phyloP scores from a whole-genome alignment of 78 protist species.

The Dictyostelium firmibasis region DNA sequence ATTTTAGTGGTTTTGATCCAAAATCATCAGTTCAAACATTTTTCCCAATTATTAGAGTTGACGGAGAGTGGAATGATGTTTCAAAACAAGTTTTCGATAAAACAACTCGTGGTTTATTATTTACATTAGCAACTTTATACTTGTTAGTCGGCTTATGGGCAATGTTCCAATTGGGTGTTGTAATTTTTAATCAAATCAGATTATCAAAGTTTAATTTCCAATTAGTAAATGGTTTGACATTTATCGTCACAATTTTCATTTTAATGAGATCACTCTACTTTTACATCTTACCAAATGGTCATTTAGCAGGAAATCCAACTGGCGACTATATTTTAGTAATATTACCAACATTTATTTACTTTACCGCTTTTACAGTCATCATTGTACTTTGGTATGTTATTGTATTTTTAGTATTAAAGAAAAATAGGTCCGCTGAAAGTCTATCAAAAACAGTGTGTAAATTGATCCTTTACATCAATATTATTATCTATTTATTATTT shows the following conservation, averaged over 20 bases:
- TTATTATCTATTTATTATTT: slow-evolving; percentile 11
- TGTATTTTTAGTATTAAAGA: background rate
- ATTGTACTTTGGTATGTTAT: background rate
- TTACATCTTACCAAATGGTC: slow-evolving; percentile 13
- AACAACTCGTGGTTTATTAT: background rate
- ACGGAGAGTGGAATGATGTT: background rate
- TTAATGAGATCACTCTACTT: background rate
- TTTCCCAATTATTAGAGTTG: background rate
- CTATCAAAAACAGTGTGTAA: background rate
- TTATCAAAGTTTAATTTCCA: background rate
- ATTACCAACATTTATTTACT: slow-evolving; percentile 18
- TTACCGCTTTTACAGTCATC: slow-evolving; percentile 27
- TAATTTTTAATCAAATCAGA: background rate
- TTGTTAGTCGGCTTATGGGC: background rate
- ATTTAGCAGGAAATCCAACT: background rate
- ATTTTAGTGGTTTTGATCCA: background rate
- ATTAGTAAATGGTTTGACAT: background rate
- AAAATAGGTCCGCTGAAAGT: background rate
- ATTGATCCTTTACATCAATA: background rate
- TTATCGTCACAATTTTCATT: background rate
- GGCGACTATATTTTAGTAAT: slow-evolving; percentile 30
- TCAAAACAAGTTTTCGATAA: background rate
- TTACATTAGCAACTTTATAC: slow-evolving; percentile 9
- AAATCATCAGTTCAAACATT: background rate
- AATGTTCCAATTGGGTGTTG: background rate